Evolutionary conservation across 2,329 filamentous ascomycete genomes (phyloP).

Genomic region (Trichophyton simii): DNA sequence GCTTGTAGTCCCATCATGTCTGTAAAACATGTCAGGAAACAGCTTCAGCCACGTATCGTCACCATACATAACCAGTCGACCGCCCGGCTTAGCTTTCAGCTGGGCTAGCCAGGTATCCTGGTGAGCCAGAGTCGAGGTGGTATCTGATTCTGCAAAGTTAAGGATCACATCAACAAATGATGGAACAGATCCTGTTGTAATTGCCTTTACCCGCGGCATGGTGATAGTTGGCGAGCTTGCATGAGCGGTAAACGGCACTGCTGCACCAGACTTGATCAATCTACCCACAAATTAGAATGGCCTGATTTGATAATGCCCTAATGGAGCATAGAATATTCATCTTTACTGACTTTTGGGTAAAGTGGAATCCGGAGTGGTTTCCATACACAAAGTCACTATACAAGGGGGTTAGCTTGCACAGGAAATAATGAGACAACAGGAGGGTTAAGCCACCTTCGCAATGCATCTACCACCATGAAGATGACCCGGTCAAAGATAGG

Average conservation of each 20-base stretch:
- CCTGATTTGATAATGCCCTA: neutral
- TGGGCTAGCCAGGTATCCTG: constrained; percentile 97
- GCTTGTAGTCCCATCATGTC: constrained; percentile 84
- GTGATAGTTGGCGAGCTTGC: constrained; percentile 95
- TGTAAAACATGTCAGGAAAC: constrained; percentile 77
- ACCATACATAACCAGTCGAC: constrained; percentile 84
- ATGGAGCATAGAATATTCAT: neutral
- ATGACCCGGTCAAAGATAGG: constrained; percentile 78
- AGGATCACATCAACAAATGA: constrained; percentile 95
- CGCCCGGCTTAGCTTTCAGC: constrained; percentile 57
- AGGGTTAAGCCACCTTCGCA: constrained; percentile 56
- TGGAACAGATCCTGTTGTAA: constrained; percentile 95
- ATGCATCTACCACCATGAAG: constrained; percentile 95
- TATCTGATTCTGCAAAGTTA: constrained; percentile 91
- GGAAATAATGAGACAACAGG: neutral
- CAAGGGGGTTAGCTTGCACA: neutral
- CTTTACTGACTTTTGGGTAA: constrained; percentile 61
- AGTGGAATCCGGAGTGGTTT: constrained; percentile 65
- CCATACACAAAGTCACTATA: constrained; percentile 84
- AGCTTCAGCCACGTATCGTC: constrained; percentile 98
- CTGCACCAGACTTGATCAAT: constrained; percentile 68
- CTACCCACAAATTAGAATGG: constrained; percentile 33
- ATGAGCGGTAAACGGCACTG: constrained; percentile 88
- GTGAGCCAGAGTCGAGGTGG: constrained; percentile 68
- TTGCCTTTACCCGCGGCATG: constrained; percentile 93